phyloP scores from a whole-genome alignment of 805 yeast genomes.

The Candida saitoana region DNA sequence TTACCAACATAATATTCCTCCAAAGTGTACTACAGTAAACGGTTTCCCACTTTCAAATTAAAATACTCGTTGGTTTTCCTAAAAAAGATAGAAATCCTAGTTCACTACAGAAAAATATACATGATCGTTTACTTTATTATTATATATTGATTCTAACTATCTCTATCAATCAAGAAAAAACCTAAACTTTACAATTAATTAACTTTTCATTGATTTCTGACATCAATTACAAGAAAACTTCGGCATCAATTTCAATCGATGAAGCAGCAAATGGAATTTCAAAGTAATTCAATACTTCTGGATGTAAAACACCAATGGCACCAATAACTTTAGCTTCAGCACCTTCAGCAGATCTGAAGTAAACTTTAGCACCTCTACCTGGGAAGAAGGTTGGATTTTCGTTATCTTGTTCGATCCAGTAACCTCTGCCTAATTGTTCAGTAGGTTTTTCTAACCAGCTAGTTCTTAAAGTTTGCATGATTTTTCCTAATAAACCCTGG shows the following conservation, averaged over 20 bases:
- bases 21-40: no score
- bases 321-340: slow-evolving; percentile 64
- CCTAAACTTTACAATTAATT: no score
- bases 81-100: no score
- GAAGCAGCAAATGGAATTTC: slow-evolving; percentile 94
- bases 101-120: no score
- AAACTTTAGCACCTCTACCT: slow-evolving; percentile 92
- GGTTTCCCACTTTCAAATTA: no score
- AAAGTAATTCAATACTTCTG: slow-evolving; percentile 80
- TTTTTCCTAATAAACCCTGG: slow-evolving; percentile 90
- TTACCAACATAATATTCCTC: no score
- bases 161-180: no score
- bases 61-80: no score
- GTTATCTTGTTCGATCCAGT: slow-evolving; percentile 75
- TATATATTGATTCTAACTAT: neutral
- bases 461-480: slow-evolving; percentile 94
- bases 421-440: slow-evolving; percentile 61
- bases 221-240: slow-evolving; percentile 64
- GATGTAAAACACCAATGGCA: slow-evolving; percentile 90
- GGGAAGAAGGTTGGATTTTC: slow-evolving; percentile 81
- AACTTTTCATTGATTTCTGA: no score
- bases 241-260: slow-evolving; percentile 83
- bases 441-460: slow-evolving; percentile 65
- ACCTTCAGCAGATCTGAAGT: slow-evolving; percentile 63
- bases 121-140: no score